phyloP scores from a whole-genome alignment of 192 early-diverging fungal genomes.

The Phlyctochytrium planicorne region DNA sequence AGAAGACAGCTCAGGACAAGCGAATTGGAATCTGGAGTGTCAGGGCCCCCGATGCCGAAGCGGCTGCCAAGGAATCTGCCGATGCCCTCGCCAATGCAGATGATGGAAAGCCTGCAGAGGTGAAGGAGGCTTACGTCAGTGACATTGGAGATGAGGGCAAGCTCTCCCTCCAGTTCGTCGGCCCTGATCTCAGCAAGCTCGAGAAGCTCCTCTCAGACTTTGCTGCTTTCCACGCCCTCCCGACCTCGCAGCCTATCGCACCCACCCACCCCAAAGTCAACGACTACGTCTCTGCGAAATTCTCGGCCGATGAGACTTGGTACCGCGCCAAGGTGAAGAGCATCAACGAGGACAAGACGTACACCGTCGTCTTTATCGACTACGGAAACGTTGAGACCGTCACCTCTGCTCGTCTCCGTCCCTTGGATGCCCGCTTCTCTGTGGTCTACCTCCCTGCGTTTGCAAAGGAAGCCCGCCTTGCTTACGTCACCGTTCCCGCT shows the following conservation, averaged over 20 bases:
- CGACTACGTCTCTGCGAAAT: slow-evolving; percentile 78
- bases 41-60: slow-evolving; percentile 50
- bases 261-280: slow-evolving; percentile 57
- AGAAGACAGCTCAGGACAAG: slow-evolving; percentile 69
- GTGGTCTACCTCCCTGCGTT: slow-evolving; percentile 57
- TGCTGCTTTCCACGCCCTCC: slow-evolving; percentile 55
- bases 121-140: slow-evolving; percentile 46
- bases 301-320: slow-evolving; percentile 85
- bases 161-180: slow-evolving; percentile 68
- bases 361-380: slow-evolving; percentile 85
- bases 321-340: slow-evolving; percentile 83
- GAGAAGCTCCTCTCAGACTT: slow-evolving; percentile 86
- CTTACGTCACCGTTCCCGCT: slow-evolving; percentile 70
- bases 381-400: slow-evolving; percentile 92
- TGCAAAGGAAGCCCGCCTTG: slow-evolving; percentile 80
- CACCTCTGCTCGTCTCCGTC: slow-evolving; percentile 65
- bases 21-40: slow-evolving; percentile 72
- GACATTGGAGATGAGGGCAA: slow-evolving; percentile 48
- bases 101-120: slow-evolving; percentile 30
- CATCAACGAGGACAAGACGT: slow-evolving; percentile 58
- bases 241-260: slow-evolving; percentile 29
- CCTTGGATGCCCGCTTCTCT: slow-evolving; percentile 71
- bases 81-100: slow-evolving; percentile 22
- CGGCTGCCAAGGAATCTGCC: slow-evolving; percentile 45
- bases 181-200: slow-evolving; percentile 60